Conservation (phyloP, 2,329 filamentous ascomycete genomes). For the Penicillium polonicum region DNA sequence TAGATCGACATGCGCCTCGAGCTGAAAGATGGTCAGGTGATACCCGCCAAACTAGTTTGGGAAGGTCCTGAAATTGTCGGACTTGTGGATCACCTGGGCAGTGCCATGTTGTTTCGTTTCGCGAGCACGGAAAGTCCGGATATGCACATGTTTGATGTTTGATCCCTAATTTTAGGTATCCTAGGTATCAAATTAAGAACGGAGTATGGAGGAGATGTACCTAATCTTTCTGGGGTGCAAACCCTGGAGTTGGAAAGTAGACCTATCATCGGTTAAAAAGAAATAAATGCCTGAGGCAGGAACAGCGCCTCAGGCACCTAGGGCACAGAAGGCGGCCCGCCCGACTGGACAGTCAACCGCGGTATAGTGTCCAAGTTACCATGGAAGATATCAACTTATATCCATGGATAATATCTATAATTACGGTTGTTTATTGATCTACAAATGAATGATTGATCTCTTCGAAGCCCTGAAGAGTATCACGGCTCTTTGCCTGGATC, state of each 20-base stretch:
- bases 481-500: neutral
- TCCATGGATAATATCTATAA: constrained; percentile 15
- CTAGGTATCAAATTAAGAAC: neutral
- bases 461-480: neutral
- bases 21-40: constrained; percentile 5
- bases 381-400: neutral
- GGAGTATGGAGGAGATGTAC: neutral
- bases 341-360: neutral
- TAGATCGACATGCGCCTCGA: constrained; percentile 2
- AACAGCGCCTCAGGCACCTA: neutral
- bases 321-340: neutral
- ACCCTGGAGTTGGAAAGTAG: neutral
- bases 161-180: neutral
- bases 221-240: neutral
- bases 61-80: constrained; percentile 2
- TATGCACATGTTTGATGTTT: neutral
- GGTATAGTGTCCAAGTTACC: neutral
- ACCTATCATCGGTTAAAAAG: neutral
- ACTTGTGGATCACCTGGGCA: neutral
- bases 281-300: neutral
- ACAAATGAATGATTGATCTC: neutral
- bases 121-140: neutral
- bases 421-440: constrained; percentile 22
- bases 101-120: neutral
- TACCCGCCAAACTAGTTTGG: constrained; percentile 1